A percentile compares a stretch with the other conserved stretches of the same genome.
phyloP scores from a whole-genome alignment of 805 yeast genomes.

The Sugiyamaella qingdaonensis region DNA sequence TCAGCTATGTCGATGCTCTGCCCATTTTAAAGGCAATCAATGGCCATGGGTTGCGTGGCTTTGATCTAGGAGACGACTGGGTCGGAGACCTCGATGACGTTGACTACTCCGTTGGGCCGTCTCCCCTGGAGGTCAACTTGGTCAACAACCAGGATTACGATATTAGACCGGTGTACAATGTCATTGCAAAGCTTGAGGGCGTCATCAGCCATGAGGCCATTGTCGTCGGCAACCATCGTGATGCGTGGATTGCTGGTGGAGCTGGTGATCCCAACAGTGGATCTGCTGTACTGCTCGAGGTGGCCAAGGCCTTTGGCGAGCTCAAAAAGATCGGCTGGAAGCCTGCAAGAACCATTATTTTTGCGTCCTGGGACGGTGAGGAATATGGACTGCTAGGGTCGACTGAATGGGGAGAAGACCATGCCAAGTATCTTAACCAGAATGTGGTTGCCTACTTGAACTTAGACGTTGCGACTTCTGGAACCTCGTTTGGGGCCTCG shows the following conservation, averaged over 20 bases:
- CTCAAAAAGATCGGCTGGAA: constrained; percentile 58
- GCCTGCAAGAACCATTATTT: constrained; percentile 63
- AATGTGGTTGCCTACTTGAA: constrained; percentile 65
- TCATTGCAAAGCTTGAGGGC: constrained; percentile 59
- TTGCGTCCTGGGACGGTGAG: constrained; percentile 82
- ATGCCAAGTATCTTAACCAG: constrained; percentile 41
- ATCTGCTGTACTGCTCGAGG: constrained; percentile 58
- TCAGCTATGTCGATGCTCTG: constrained; percentile 56
- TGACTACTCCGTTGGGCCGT: constrained; percentile 53
- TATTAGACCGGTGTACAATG: constrained; percentile 58
- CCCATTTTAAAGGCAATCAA: constrained; percentile 58
- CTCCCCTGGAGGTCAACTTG: constrained; percentile 45
- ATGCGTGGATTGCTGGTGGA: constrained; percentile 76
- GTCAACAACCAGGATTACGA: constrained; percentile 59
- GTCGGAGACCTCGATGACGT: constrained; percentile 42
- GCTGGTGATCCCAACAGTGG: constrained; percentile 81
- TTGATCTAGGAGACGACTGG: constrained; percentile 44
- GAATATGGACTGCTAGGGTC: constrained; percentile 71
- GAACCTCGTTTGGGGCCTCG: constrained; percentile 47
- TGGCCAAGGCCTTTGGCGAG: constrained; percentile 55
- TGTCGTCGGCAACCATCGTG: constrained; percentile 71
- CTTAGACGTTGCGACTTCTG: constrained; percentile 61
- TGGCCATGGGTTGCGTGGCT: constrained; percentile 48
- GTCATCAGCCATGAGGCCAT: constrained; percentile 49
- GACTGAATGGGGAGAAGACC: constrained; percentile 70